Evolutionary conservation across 306 rosid species (phyloP), one percentile per base, ranked within the genome.

Genomic region (Oxytropis ochrocephala): DNA sequence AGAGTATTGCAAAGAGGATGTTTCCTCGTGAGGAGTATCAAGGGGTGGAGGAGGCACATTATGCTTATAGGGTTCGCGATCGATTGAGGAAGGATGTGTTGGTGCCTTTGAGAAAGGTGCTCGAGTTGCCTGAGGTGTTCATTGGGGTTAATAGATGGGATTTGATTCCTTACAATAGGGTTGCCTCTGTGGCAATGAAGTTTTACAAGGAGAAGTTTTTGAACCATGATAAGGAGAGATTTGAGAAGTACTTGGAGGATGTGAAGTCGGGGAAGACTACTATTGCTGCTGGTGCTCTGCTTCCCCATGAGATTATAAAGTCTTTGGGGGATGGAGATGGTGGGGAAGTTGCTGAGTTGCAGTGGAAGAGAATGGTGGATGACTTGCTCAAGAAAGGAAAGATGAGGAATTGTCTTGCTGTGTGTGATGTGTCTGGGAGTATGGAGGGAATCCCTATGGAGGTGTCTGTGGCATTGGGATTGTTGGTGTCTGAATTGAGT

Each of bases 51-150:
- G 97, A 91, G 35, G 85, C 86, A 0, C 85, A 88, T 63, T 91
- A 86, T 18, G 96, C 88, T 0, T 91, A 86, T 24, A 82, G 92
- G 43, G 80, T 88, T 7, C 69, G 95, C 2, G 92, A 91, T 60
- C 68, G 97, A 17, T 51, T 88, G 76, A 83, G 96, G 75, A 89
- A 82, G 78, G 72, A 89, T 11, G 85, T 84, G 43, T 58, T 89
- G 50, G 92, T 89, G 50, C 92, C 92, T 0, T 41, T 89, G 47
- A 82, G 88, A 76, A 84, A 78, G 75, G 87, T 64, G 2, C 53
- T 88, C 42, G 90, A 91, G 66, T 67, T 91, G 70, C 97, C 97
- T 0, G 95, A 91, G 76, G 87, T 85, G 24, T 91, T 49, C 13
- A 91, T 88, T 0, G 86, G 95, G 1, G 89, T 82, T 2, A 88